A percentile compares a stretch with the other conserved stretches of the same genome.
phyloP scores from a whole-genome alignment of 1,139 yeast genomes.

The Chernovozyma aurita region DNA sequence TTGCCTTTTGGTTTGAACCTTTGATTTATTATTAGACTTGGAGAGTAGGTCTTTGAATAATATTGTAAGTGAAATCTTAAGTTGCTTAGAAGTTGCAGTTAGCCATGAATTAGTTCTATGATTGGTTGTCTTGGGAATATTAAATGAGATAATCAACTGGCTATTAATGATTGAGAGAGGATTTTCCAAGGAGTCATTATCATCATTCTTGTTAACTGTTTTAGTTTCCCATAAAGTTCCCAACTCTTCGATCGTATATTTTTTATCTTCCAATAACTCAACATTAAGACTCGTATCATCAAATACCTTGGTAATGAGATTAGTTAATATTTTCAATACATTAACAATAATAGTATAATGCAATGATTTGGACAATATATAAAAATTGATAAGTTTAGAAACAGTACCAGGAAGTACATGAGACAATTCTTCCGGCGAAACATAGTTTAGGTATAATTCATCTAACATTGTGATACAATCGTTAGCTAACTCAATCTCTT shows the following conservation, averaged over 20 bases:
- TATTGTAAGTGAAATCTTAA: slow-evolving; percentile 41
- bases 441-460: slow-evolving; percentile 11
- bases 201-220: slow-evolving; percentile 5
- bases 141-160: not conserved
- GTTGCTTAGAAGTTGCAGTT: slow-evolving; percentile 57
- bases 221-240: slow-evolving; percentile 16
- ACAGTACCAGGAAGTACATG: slow-evolving; percentile 39
- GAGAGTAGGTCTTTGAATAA: slow-evolving; percentile 24
- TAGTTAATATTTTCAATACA: slow-evolving; percentile 19
- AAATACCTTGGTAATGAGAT: slow-evolving; percentile 23
- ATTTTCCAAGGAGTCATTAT: slow-evolving; percentile 1
- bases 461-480: slow-evolving; percentile 13
- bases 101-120: slow-evolving; percentile 62
- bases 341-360: slow-evolving; percentile 21
- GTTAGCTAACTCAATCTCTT: slow-evolving; percentile 14
- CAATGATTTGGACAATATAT: slow-evolving; percentile 18
- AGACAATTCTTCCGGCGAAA: slow-evolving; percentile 29
- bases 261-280: slow-evolving; percentile 6
- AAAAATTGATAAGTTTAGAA: slow-evolving; percentile 30
- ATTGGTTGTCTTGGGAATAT: not conserved
- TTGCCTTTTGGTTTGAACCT: slow-evolving; percentile 20
- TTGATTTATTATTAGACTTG: slow-evolving; percentile 12
- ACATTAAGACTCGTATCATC: slow-evolving; percentile 22
- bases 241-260: slow-evolving; percentile 13
- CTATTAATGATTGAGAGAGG: slow-evolving; percentile 7